Evolutionary conservation across 208 protist genomes (phyloP).

Genomic region (Acanthamoeba triangularis): DNA sequence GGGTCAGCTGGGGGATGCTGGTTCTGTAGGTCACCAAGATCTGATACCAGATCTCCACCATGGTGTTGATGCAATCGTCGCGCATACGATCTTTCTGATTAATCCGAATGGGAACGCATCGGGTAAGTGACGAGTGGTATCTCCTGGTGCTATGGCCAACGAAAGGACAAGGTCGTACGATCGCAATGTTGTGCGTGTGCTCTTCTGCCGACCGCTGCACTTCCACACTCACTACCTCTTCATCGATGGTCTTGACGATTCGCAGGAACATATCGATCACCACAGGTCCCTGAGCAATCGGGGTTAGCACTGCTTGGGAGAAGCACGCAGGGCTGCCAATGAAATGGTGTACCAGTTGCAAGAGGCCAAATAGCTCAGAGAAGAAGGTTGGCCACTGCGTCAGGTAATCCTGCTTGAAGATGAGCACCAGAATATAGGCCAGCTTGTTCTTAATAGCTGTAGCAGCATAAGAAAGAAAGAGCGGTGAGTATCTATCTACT

Average conservation of each 20-base stretch:
- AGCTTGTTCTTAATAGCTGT: conserved; percentile 83
- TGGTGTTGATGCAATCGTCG: conserved; percentile 77
- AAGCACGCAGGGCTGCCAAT: background rate
- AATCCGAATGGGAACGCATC: background rate
- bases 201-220: conserved; percentile 77
- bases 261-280: conserved; percentile 85
- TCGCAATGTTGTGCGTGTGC: conserved; percentile 82
- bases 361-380: conserved; percentile 33
- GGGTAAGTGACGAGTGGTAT: background rate
- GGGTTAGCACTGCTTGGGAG: background rate
- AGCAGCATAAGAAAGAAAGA: background rate
- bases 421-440: conserved; percentile 80
- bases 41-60: conserved; percentile 82
- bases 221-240: conserved; percentile 81
- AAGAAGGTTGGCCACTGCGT: conserved; percentile 82
- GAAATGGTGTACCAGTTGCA: background rate
- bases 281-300: background rate
- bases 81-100: conserved; percentile 84
- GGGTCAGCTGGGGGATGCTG: conserved; percentile 54
- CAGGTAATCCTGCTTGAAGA: conserved; percentile 85
- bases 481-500: background rate
- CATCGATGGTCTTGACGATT: conserved; percentile 83
- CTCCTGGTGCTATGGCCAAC: background rate
- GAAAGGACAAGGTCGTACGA: conserved; percentile 54
- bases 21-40: conserved; percentile 73